Conservation (phyloP, 2,329 filamentous ascomycete species). For the Emydomyces testavorans region DNA sequence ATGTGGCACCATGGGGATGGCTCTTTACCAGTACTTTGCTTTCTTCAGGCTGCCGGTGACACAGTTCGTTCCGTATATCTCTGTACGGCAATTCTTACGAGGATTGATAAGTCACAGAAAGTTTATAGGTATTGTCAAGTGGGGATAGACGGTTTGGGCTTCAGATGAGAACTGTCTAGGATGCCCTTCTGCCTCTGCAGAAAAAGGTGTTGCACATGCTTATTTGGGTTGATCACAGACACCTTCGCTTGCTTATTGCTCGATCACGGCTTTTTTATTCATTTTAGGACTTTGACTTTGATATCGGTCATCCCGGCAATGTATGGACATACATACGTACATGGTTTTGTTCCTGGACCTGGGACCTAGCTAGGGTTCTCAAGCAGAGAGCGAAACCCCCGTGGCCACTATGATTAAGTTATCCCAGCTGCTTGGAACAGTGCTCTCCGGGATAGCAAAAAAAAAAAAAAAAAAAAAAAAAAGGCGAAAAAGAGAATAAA, state of each 20-base stretch:
- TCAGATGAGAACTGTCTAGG: neutral
- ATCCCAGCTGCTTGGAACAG: constrained; percentile 1
- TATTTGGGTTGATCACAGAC: too few relatives aligned
- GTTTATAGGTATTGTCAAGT: neutral
- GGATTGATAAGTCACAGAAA: neutral
- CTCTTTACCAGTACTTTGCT: neutral
- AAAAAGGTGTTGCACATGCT: too few relatives aligned
- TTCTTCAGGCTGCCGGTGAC: neutral
- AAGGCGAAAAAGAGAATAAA: too few relatives aligned
- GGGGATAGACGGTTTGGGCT: too few relatives aligned
- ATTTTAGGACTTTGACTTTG: too few relatives aligned
- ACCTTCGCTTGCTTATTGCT: neutral
- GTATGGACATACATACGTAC: neutral
- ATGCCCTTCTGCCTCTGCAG: too few relatives aligned
- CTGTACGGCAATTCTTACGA: neutral
- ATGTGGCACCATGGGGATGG: constrained; percentile 2
- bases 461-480: too few relatives aligned
- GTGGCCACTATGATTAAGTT: neutral
- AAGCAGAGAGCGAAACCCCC: neutral
- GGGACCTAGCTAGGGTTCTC: neutral
- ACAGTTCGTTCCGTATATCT: neutral
- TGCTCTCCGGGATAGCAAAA: neutral
- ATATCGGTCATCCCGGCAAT: neutral
- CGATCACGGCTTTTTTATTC: neutral
- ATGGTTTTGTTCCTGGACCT: neutral